Percentiles rank a stretch among this genome's conserved stretches.
Conservation (phyloP, 1,284 basidiomycete genomes). For the Fistulinella cinereoalba region DNA sequence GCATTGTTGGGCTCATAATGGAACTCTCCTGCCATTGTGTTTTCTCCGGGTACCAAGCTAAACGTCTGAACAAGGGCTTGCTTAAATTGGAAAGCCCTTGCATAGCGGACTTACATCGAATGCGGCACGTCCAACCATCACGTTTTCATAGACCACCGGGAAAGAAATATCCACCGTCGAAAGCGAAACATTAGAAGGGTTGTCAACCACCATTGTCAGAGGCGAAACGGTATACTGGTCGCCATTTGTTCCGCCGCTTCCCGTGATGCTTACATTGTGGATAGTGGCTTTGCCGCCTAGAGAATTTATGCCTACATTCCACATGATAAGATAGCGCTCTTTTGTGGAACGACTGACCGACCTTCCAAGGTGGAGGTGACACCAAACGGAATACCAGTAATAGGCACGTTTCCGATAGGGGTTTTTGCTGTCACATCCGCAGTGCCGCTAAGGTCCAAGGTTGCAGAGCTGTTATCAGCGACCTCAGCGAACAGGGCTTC, state of each 20-base stretch:
- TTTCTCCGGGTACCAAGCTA: conserved; percentile 58
- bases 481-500: conserved; percentile 56
- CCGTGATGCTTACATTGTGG: conserved; percentile 54
- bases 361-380: conserved; percentile 56
- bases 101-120: conserved; percentile 53
- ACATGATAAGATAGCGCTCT: neutral
- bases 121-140: conserved; percentile 54
- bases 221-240: conserved; percentile 54
- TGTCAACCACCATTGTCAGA: conserved; percentile 53
- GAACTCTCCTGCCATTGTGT: conserved; percentile 57
- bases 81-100: neutral
- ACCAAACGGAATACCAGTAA: conserved; percentile 62
- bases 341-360: conserved; percentile 14
- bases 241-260: conserved; percentile 58
- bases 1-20: conserved; percentile 63
- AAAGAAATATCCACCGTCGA: conserved; percentile 58
- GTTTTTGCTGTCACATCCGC: conserved; percentile 65
- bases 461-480: conserved; percentile 47
- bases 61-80: conserved; percentile 42
- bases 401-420: conserved; percentile 65
- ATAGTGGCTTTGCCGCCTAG: conserved; percentile 52
- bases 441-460: conserved; percentile 54
- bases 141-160: conserved; percentile 56
- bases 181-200: conserved; percentile 69
- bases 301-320: conserved; percentile 44